Percentiles rank a stretch among this genome's conserved stretches.
phyloP scores from a whole-genome alignment of 108 stramenopile genomes.

The Pseudonitzschia delicatissima region DNA sequence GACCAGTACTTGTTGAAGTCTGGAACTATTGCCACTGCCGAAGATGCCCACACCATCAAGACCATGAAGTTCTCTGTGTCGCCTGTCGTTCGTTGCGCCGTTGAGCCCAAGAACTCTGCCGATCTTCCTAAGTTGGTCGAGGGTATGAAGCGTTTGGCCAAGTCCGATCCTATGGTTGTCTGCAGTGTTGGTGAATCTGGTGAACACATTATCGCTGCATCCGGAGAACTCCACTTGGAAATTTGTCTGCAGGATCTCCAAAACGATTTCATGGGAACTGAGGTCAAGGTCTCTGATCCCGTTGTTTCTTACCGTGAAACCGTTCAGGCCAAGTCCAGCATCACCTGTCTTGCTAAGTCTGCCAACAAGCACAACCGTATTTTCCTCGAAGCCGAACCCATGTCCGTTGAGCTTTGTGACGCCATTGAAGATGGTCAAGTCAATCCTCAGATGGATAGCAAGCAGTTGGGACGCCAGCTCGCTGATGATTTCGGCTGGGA shows the following conservation, averaged over 20 bases:
- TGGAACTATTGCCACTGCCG: conserved; percentile 97
- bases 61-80: conserved; percentile 99
- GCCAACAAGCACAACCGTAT: conserved; percentile 99
- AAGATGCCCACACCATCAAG: conserved; percentile 96
- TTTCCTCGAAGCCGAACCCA: conserved; percentile 86
- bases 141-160: conserved; percentile 99
- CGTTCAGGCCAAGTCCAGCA: conserved; percentile 86
- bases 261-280: conserved; percentile 99
- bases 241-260: conserved; percentile 99
- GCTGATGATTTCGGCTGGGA: conserved; percentile 98
- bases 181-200: conserved; percentile 99
- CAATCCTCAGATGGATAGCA: conserved; percentile 83
- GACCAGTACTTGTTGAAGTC: conserved; percentile 99
- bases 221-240: conserved; percentile 99
- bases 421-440: conserved; percentile 98
- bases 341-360: conserved; percentile 97
- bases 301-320: conserved; percentile 99
- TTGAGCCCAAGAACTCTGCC: conserved; percentile 99
- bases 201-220: conserved; percentile 99
- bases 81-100: conserved; percentile 99
- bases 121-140: conserved; percentile 99
- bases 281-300: conserved; percentile 98
- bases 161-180: conserved; percentile 99
- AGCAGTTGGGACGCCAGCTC: conserved; percentile 91
- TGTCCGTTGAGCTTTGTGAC: conserved; percentile 85